Evolutionary conservation across 139 green algal genomes (phyloP).

Genomic region (Coelastrella sp.): DNA sequence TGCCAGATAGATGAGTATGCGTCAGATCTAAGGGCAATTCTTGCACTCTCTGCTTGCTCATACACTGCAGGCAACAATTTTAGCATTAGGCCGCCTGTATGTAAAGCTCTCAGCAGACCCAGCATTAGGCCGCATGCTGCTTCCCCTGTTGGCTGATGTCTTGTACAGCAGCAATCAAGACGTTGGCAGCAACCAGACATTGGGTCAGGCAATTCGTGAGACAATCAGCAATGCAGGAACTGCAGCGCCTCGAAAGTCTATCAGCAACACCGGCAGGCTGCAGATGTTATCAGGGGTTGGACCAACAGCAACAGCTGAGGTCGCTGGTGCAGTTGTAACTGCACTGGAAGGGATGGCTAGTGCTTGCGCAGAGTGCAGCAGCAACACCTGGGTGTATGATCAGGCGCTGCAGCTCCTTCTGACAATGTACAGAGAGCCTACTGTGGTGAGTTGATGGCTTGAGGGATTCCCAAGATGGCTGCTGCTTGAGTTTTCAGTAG

Average conservation of each 20-base stretch:
- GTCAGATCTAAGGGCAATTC: no score
- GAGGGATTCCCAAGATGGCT: no score
- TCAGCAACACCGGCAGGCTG: no score
- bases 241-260: no score
- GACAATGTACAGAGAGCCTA: conserved; percentile 43
- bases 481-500: no score
- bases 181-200: not conserved
- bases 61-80: conserved; percentile 26
- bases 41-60: no score
- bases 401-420: conserved; percentile 51
- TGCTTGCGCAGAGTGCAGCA: conserved; percentile 12
- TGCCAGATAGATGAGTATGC: no score
- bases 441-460: not conserved
- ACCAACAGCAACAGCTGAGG: not conserved
- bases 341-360: conserved; percentile 47
- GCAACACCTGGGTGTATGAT: conserved; percentile 36
- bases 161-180: conserved; percentile 17
- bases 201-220: not conserved
- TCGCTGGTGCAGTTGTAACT: conserved; percentile 41
- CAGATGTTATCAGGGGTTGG: no score
- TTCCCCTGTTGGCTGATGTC: conserved; percentile 52
- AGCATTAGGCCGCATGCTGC: conserved; percentile 46
- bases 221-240: not conserved
- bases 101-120: conserved; percentile 43
- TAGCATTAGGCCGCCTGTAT: conserved; percentile 49